Percentiles rank a stretch among this genome's conserved stretches.
These are phyloP conservation scores for Tanozyma kutaoensis DNA, from an alignment of 805 yeast genomes.

Conservation along the genomic window DNA sequence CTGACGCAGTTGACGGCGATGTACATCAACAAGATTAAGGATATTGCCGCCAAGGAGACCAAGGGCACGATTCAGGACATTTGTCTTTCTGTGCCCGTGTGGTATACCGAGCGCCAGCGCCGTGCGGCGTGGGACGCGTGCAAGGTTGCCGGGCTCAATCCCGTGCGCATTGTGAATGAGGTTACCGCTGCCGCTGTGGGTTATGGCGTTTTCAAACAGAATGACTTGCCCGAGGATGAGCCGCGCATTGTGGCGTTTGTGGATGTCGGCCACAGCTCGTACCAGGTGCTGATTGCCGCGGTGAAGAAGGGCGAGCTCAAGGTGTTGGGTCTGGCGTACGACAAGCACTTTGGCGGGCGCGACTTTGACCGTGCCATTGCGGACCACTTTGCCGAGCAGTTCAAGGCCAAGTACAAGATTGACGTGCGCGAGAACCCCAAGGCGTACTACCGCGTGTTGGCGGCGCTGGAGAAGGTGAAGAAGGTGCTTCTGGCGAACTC, in stretches of 20 bases:
- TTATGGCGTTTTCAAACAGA: slow-evolving; percentile 92
- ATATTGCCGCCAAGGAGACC: slow-evolving; percentile 68
- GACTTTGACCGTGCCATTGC: slow-evolving; percentile 90
- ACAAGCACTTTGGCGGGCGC: slow-evolving; percentile 97
- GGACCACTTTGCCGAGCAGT: slow-evolving; percentile 87
- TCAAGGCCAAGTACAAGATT: slow-evolving; percentile 84
- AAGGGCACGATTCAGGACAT: slow-evolving; percentile 75
- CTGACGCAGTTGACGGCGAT: slow-evolving; percentile 88
- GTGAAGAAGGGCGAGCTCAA: slow-evolving; percentile 95
- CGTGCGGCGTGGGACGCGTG: slow-evolving; percentile 94
- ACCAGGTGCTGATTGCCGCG: slow-evolving; percentile 79
- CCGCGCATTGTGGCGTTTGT: slow-evolving; percentile 84
- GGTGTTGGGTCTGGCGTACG: slow-evolving; percentile 82
- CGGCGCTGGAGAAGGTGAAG: slow-evolving; percentile 88
- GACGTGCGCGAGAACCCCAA: slow-evolving; percentile 85
- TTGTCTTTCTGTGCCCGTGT: slow-evolving; percentile 88
- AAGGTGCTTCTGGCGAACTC: slow-evolving; percentile 94
- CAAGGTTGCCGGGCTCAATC: slow-evolving; percentile 91
- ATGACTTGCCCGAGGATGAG: slow-evolving; percentile 90
- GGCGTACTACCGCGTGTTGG: slow-evolving; percentile 85
- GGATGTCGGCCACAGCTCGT: slow-evolving; percentile 95
- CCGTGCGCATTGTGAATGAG: slow-evolving; percentile 95
- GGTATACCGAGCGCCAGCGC: slow-evolving; percentile 96
- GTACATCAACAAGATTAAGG: slow-evolving; percentile 87
- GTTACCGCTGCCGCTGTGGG: slow-evolving; percentile 98